Evolutionary conservation across 371 early-diverging fungal species (phyloP).

Genomic region (Amoeboaphelidium protococcarum): DNA sequence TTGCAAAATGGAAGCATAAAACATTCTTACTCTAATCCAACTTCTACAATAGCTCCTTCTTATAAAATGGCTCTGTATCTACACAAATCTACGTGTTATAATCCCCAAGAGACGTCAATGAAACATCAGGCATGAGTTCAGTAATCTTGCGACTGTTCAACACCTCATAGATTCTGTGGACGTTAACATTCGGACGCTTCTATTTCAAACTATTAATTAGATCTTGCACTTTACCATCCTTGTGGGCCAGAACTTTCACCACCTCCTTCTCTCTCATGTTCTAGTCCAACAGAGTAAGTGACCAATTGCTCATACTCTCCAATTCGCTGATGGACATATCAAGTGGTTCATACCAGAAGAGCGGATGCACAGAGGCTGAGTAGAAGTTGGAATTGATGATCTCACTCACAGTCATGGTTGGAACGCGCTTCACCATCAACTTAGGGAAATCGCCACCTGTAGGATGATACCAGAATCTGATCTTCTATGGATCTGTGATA

Average conservation of each 20-base stretch:
- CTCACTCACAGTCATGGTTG: slow-evolving; percentile 23
- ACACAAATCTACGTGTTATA: no score
- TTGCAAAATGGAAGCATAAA: no score
- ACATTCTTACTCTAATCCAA: no score
- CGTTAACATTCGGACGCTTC: slow-evolving; percentile 2
- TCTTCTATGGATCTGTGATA: slow-evolving; percentile 27
- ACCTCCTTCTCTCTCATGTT: slow-evolving; percentile 28
- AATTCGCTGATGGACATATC: slow-evolving; percentile 25
- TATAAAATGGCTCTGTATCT: no score
- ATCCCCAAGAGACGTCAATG: no score
- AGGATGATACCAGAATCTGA: slow-evolving; percentile 26
- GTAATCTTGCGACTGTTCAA: no score
- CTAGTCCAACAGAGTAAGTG: slow-evolving; percentile 43
- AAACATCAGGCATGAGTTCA: no score
- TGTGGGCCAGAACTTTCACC: slow-evolving; percentile 1
- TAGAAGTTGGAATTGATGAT: slow-evolving; percentile 20
- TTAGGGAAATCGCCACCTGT: slow-evolving; percentile 13
- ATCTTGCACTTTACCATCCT: neutral
- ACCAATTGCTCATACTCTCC: slow-evolving; percentile 29
- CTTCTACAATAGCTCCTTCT: no score
- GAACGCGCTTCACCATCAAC: slow-evolving; percentile 16
- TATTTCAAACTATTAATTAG: neutral
- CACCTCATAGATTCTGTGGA: no score
- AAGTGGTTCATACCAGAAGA: slow-evolving; percentile 2
- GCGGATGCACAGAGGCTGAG: neutral